Evolutionary conservation across 2,329 filamentous ascomycete genomes (phyloP).

Genomic region (Fusarium bactridioides): DNA sequence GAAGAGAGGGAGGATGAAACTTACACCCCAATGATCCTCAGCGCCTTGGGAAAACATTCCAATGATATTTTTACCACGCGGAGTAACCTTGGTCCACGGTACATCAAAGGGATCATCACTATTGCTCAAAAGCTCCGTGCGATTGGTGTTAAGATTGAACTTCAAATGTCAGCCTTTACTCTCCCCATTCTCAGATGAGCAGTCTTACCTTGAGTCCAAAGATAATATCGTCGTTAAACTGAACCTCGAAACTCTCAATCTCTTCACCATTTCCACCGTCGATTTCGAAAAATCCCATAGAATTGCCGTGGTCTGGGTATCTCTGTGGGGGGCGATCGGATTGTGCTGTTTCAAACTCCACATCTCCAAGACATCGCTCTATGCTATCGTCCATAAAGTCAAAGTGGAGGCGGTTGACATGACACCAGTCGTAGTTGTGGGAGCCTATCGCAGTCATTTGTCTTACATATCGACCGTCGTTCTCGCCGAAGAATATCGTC

Average conservation of each 20-base stretch:
- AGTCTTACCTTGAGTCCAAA: conserved; percentile 14
- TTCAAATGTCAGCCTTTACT: background rate
- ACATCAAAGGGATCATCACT: background rate
- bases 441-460: background rate
- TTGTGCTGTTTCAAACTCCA: rapidly evolving
- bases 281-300: background rate
- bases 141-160: background rate
- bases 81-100: background rate
- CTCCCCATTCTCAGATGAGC: background rate
- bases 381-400: background rate
- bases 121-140: background rate
- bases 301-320: background rate
- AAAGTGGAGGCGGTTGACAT: background rate
- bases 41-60: conserved; percentile 5
- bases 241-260: conserved; percentile 3
- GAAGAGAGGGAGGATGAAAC: background rate
- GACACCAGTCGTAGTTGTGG: background rate
- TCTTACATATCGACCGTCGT: background rate
- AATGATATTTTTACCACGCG: conserved; percentile 11
- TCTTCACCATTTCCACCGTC: conserved; percentile 10
- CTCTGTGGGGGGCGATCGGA: rapidly evolving
- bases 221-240: background rate
- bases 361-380: background rate
- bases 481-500: conserved; percentile 13
- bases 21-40: background rate